Percentiles rank a stretch among this genome's conserved stretches.
These are phyloP conservation scores for Boehmeria nivea DNA, from an alignment of 306 rosid species.

Conservation along the genomic window DNA sequence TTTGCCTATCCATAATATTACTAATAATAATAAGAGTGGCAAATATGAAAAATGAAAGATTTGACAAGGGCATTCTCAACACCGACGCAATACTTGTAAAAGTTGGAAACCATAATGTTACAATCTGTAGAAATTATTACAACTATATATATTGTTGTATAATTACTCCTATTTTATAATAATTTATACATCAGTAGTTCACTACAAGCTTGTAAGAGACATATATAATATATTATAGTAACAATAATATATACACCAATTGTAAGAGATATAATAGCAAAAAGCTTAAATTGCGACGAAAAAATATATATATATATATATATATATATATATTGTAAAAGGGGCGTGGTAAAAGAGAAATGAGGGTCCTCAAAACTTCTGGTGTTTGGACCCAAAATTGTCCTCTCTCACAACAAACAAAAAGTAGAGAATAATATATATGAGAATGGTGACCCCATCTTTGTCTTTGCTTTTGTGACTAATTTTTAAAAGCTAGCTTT, in stretches of 20 bases:
- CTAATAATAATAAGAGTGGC: neutral
- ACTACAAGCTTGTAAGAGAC: too few species aligned
- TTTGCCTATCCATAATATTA: too few species aligned
- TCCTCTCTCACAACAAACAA: neutral
- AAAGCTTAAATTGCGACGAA: too few species aligned
- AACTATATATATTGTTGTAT: neutral
- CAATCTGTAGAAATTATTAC: too few species aligned
- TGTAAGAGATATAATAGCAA: neutral
- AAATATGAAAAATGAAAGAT: neutral
- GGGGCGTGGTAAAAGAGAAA: neutral
- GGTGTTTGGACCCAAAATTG: constrained; percentile 1
- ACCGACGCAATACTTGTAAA: constrained; percentile 1
- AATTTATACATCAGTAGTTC: too few species aligned
- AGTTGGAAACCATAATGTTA: neutral
- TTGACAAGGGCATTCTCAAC: neutral
- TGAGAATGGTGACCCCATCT: constrained; percentile 4
- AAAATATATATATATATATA: too few species aligned
- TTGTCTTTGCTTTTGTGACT: constrained; percentile 16
- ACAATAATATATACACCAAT: too few species aligned
- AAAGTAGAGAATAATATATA: neutral
- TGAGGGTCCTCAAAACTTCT: constrained; percentile 7
- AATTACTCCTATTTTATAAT: neutral
- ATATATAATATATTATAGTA: too few species aligned
- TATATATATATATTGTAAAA: too few species aligned
- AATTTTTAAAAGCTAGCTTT: constrained; percentile 5